Conservation (phyloP, 768 basidiomycete species). For the Podaxis sp. region DNA sequence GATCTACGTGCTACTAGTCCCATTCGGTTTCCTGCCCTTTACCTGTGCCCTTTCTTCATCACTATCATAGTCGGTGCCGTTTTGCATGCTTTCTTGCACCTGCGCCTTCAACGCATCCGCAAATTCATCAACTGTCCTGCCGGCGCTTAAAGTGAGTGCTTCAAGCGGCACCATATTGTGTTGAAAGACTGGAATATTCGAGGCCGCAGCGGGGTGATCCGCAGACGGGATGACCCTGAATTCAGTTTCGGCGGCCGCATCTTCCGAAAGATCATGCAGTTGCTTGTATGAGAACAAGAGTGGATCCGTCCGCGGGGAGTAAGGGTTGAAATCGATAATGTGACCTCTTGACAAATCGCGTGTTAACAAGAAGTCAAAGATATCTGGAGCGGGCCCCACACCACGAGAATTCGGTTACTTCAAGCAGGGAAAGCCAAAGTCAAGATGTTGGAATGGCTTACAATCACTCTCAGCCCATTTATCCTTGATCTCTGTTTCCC, state of each 20-base stretch:
- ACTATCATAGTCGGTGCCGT: neutral
- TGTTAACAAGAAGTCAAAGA: constrained; percentile 85
- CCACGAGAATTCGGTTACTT: constrained; percentile 2
- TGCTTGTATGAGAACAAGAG: constrained; percentile 85
- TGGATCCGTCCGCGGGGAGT: constrained; percentile 81
- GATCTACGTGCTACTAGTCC: neutral
- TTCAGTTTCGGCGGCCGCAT: constrained; percentile 29
- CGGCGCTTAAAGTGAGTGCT: constrained; percentile 76
- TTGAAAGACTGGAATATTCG: constrained; percentile 72
- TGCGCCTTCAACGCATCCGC: constrained; percentile 62
- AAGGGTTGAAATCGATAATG: constrained; percentile 92
- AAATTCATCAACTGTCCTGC: constrained; percentile 72
- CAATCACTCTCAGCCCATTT: constrained; percentile 57
- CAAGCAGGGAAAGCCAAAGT: neutral
- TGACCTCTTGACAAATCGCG: constrained; percentile 75
- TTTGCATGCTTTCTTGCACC: constrained; percentile 35
- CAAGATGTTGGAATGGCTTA: constrained; percentile 35
- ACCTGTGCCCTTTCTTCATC: neutral
- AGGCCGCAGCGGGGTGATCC: constrained; percentile 64
- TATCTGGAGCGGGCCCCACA: constrained; percentile 47
- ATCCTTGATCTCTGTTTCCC: constrained; percentile 63
- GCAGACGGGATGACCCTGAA: constrained; percentile 73
- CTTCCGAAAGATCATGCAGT: constrained; percentile 43
- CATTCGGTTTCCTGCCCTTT: neutral
- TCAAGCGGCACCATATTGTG: constrained; percentile 94